Base-by-base conservation (phyloP, 2,329 filamentous ascomycete genomes). In the Pseudogymnoascus sp. region DNA sequence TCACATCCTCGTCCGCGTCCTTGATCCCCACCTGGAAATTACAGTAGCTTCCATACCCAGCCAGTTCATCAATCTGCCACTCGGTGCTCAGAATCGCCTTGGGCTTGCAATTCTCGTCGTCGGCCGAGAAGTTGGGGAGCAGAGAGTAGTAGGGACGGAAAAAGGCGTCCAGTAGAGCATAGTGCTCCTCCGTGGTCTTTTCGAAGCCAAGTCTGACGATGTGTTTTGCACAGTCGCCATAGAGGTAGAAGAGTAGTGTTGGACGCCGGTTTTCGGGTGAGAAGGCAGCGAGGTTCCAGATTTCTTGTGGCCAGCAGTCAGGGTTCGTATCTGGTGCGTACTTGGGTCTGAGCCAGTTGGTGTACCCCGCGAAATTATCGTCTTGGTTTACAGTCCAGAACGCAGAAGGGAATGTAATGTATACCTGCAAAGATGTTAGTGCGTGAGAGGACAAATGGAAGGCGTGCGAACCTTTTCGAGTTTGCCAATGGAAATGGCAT, bases 191-290 rank as follows among this genome's bases (percentile, higher is more conserved):
- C 13, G 43, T 23, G 8, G 64, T 57, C 21, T 66, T 57, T 16
- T 65, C 63, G 1, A 65, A 65, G 1, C 60, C 37, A 7, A 72
- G 62, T 1, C 64, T 64, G 1, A 71, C 63, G 37, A 80, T 72
- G 37, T 76, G 68, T 3, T 67, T 65, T 5, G 77, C 77, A 65
- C 77, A 78, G 6, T 72, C 75, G 11, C 82, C 82, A 67, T 79
- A 80, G 64, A 79, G 80, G 76, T 85, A 90, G 79, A 89, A 90
- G 54, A 90, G 81, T 1, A 90, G 79, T 1, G 86, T 90, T 34
- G 88, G 85, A 45, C 90, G 87, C 8, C 68, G 65, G 1, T 83
- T 79, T 64, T 76, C 77, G 1, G 73, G 66, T 0, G 68, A 63
- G 1, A 90, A 78, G 1, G 82, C 79, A 48, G 86, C 81, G 16